Evolutionary conservation across 192 early-diverging fungal genomes (phyloP).

Genomic region (Backusella liffmaniae): DNA sequence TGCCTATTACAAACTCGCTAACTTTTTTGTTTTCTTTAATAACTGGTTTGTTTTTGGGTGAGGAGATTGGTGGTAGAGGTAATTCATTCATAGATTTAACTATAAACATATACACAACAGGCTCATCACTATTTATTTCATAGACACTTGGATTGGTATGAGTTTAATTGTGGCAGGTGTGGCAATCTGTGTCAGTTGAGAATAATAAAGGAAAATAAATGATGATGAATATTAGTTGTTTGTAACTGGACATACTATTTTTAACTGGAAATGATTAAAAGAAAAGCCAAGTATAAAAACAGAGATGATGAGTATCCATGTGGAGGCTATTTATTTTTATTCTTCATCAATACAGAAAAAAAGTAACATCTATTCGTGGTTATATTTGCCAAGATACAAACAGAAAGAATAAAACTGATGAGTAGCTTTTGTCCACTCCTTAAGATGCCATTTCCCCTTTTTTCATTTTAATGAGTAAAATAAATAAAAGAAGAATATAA

Average conservation of each 20-base stretch:
- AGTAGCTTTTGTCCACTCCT: background rate
- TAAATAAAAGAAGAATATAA: background rate
- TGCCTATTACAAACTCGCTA: conserved; percentile 90
- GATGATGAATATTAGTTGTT: background rate
- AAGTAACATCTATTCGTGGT: background rate
- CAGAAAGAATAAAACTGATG: background rate
- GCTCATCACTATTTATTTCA: conserved; percentile 3
- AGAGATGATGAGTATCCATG: background rate
- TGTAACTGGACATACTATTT: background rate
- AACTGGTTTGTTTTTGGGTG: conserved; percentile 78
- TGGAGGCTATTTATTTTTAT: background rate
- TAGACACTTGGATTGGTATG: conserved; percentile 68
- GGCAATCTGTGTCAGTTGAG: conserved; percentile 61
- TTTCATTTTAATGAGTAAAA: background rate
- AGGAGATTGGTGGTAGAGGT: conserved; percentile 66
- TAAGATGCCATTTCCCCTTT: background rate
- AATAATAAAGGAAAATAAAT: conserved; percentile 1
- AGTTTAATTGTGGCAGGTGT: conserved; percentile 66
- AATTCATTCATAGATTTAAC: conserved; percentile 4
- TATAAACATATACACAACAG: background rate
- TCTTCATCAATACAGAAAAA: background rate
- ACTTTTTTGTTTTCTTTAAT: conserved; percentile 86
- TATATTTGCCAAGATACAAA: background rate
- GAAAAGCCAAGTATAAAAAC: no score
- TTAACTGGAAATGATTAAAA: background rate